Conservation (phyloP, 768 basidiomycete genomes). For the Rossbeevera mucosa region DNA sequence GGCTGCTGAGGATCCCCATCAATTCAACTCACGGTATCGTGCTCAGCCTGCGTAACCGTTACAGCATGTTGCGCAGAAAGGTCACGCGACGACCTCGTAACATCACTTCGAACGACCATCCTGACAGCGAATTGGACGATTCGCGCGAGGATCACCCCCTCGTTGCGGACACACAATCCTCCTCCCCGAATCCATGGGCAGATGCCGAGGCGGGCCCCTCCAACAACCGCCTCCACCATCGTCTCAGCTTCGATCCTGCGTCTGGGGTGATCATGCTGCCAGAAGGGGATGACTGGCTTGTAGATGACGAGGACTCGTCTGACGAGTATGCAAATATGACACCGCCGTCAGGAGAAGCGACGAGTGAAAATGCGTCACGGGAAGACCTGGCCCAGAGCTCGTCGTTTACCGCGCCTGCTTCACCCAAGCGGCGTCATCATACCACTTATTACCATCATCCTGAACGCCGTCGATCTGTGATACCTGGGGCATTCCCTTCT, state of each 20-base stretch:
- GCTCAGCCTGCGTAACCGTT: conserved; percentile 72
- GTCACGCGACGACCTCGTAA: conserved; percentile 12
- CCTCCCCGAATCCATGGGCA: conserved; percentile 57
- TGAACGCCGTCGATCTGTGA: conserved; percentile 48
- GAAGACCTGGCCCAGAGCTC: conserved; percentile 19
- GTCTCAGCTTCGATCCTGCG: conserved; percentile 79
- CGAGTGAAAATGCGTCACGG: conserved; percentile 13
- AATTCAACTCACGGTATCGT: conserved; percentile 66
- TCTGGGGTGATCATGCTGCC: conserved; percentile 88
- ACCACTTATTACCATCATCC: conserved; percentile 87
- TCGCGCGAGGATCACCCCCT: conserved; percentile 20
- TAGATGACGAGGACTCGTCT: conserved; percentile 44
- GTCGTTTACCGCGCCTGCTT: conserved; percentile 27
- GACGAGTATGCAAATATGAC: conserved; percentile 39
- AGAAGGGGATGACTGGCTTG: conserved; percentile 64
- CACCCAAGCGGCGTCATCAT: conserved; percentile 60
- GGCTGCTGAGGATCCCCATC: conserved; percentile 34
- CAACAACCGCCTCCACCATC: conserved; percentile 40
- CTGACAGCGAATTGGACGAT: conserved; percentile 1
- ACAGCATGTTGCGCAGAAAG: conserved; percentile 46
- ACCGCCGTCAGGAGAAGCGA: conserved; percentile 20
- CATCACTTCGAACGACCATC: conserved; percentile 7
- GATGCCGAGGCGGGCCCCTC: conserved; percentile 34
- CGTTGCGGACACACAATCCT: conserved; percentile 23
- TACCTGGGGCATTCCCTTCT: conserved; percentile 56